These are phyloP conservation scores for Akanthomyces lecanii DNA, from an alignment of 2,329 filamentous ascomycete species.

Conservation along the genomic window DNA sequence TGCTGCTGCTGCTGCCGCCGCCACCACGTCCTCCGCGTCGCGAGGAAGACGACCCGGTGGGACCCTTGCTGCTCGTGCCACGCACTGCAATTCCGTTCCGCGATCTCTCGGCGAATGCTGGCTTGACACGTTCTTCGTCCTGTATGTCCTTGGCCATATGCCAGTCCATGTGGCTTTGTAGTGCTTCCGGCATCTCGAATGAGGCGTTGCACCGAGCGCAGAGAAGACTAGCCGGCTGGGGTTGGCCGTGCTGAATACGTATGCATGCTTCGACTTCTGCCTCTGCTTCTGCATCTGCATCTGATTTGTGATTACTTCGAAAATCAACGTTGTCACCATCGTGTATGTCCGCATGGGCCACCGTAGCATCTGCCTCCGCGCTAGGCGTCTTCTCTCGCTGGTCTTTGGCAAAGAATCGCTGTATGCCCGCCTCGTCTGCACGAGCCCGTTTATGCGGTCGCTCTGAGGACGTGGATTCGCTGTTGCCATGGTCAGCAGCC, in stretches of 20 bases:
- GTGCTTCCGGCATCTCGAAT: conserved; percentile 54
- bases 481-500: conserved; percentile 19
- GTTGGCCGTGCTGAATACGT: conserved; percentile 21
- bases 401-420: conserved; percentile 53
- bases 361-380: conserved; percentile 25
- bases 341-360: conserved; percentile 22
- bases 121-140: conserved; percentile 52
- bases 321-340: conserved; percentile 15
- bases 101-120: conserved; percentile 38
- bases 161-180: conserved; percentile 84
- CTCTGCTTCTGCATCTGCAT: conserved; percentile 23
- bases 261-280: conserved; percentile 29
- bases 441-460: conserved; percentile 30
- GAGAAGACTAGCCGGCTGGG: conserved; percentile 18
- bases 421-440: conserved; percentile 47
- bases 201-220: conserved; percentile 64
- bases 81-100: conserved; percentile 21
- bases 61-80: conserved; percentile 30
- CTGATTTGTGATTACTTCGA: conserved; percentile 9
- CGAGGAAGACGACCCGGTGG: not conserved
- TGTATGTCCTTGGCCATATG: conserved; percentile 89
- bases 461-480: conserved; percentile 20
- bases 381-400: conserved; percentile 21
- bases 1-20: conserved; percentile 29
- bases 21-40: conserved; percentile 10